Evolutionary conservation across 345 rosid genomes (phyloP).

Genomic region (Sapria himalayana): DNA sequence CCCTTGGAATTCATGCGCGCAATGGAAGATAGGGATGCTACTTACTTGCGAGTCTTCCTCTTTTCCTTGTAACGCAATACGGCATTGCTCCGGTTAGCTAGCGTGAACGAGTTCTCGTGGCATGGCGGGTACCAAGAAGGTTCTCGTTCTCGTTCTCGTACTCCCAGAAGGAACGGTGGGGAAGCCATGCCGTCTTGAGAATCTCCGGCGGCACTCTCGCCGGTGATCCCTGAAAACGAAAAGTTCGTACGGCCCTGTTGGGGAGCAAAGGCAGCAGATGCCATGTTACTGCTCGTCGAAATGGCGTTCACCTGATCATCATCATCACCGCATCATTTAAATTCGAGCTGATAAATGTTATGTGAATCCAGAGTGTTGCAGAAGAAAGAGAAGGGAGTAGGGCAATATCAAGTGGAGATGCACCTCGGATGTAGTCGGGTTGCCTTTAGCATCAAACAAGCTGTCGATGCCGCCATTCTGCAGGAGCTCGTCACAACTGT

Average conservation of each 20-base stretch:
- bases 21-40: no score
- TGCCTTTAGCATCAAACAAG: conserved; percentile 43
- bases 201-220: conserved; percentile 61
- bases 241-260: conserved; percentile 42
- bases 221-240: conserved; percentile 84
- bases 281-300: conserved; percentile 52
- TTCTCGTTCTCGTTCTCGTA: no score
- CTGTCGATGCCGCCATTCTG: conserved; percentile 75
- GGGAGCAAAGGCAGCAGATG: conserved; percentile 53
- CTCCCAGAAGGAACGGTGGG: conserved; percentile 44
- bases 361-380: no score
- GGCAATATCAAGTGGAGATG: no score
- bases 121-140: conserved; percentile 74
- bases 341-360: no score
- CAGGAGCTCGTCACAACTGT: conserved; percentile 53
- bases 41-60: conserved; percentile 91
- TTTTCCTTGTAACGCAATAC: conserved; percentile 93
- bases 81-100: conserved; percentile 50
- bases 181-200: conserved; percentile 90
- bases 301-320: no score
- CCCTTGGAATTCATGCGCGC: no score
- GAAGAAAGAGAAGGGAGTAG: no score
- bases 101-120: conserved; percentile 32
- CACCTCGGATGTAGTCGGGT: no score
- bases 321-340: no score